Conservation (phyloP, 257 asterid species). For the Apocynum venetum region DNA sequence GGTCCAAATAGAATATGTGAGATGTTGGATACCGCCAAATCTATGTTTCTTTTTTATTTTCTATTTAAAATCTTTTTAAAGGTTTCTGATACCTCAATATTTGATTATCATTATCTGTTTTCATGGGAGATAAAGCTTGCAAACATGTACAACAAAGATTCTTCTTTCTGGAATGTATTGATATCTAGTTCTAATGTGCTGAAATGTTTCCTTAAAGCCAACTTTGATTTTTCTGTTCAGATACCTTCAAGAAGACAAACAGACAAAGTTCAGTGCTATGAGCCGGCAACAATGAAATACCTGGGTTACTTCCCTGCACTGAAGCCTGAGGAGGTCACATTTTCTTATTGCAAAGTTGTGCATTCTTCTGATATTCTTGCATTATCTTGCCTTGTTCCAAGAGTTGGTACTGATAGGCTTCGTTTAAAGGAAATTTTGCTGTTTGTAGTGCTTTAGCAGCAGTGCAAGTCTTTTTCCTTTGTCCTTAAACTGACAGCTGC, state of each 20-base stretch:
- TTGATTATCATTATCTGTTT: not conserved
- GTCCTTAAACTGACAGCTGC: conserved; percentile 6
- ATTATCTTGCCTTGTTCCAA: not conserved
- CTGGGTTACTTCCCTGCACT: conserved; percentile 82
- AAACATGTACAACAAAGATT: not conserved
- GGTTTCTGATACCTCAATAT: not conserved
- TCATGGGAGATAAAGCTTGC: not conserved
- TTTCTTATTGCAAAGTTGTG: conserved; percentile 7
- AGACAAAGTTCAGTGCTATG: conserved; percentile 97
- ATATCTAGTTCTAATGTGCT: not conserved
- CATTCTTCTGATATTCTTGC: not conserved
- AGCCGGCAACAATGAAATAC: conserved; percentile 98
- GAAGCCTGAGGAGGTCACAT: conserved; percentile 80
- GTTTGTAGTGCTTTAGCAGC: not conserved
- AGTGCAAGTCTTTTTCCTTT: not conserved
- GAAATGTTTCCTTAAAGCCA: not conserved
- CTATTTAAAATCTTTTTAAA: not conserved
- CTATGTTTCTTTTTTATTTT: not conserved
- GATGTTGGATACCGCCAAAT: too few relatives aligned
- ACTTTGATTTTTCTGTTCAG: conserved; percentile 31
- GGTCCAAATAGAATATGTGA: not conserved
- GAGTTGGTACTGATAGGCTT: not conserved
- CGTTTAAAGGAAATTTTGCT: not conserved
- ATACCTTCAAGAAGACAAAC: conserved; percentile 93
- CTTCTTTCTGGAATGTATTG: not conserved